phyloP scores from a whole-genome alignment of 2,329 filamentous ascomycete species.

The Cadophora sp. region DNA sequence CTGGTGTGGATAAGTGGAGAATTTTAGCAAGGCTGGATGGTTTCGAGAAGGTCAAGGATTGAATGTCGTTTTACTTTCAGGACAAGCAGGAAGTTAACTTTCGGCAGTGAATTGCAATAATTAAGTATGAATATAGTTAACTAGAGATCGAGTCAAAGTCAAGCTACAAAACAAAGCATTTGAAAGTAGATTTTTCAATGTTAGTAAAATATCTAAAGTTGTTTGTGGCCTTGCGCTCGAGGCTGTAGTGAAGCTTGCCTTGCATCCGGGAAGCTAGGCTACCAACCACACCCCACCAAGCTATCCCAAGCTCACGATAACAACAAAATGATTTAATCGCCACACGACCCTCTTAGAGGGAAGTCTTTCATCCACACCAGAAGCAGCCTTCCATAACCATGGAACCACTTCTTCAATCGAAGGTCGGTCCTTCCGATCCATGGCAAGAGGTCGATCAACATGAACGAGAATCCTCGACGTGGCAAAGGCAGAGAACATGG shows the following conservation, averaged over 20 bases:
- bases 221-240: slow-evolving; percentile 35
- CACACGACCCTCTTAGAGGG: slow-evolving; percentile 29
- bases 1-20: slow-evolving; percentile 3
- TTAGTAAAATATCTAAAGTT: background rate
- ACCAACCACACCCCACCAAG: slow-evolving; percentile 17
- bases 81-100: background rate
- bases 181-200: no score
- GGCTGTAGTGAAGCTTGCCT: slow-evolving; percentile 25
- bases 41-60: background rate
- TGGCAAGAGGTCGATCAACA: slow-evolving; percentile 1
- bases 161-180: background rate
- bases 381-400: slow-evolving; percentile 9
- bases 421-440: slow-evolving; percentile 37
- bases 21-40: slow-evolving; percentile 14
- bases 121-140: no score
- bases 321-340: slow-evolving; percentile 24
- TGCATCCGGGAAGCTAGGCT: slow-evolving; percentile 16
- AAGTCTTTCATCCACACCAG: background rate
- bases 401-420: slow-evolving; percentile 26
- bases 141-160: no score
- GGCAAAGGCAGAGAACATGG: slow-evolving; percentile 15
- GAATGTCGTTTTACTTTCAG: background rate
- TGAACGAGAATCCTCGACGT: slow-evolving; percentile 5
- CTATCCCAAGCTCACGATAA: slow-evolving; percentile 22
- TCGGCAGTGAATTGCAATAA: no score